Percentiles rank a stretch among this genome's conserved stretches.
phyloP scores from a whole-genome alignment of 2,329 filamentous ascomycete genomes.

The Fusarium multiceps region DNA sequence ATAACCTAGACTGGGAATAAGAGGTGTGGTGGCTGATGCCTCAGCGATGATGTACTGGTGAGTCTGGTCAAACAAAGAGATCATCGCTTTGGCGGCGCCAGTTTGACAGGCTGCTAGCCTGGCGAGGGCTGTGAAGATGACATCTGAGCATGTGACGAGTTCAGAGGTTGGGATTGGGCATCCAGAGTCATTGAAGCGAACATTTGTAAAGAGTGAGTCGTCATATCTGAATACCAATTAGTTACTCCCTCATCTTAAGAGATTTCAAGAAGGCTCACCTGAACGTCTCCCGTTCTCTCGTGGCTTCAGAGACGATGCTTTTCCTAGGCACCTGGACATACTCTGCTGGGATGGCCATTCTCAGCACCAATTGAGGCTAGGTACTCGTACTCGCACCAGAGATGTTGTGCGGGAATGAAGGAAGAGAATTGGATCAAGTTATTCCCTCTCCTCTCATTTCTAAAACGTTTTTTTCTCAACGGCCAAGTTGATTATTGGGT shows the following conservation, averaged over 20 bases:
- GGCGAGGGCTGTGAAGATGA: conserved; percentile 59
- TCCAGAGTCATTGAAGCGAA: conserved; percentile 43
- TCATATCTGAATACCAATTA: conserved; percentile 12
- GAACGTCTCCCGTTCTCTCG: conserved; percentile 49
- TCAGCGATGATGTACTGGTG: conserved; percentile 65
- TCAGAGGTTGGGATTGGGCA: conserved; percentile 38
- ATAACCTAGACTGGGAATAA: conserved; percentile 43
- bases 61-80: conserved; percentile 63
- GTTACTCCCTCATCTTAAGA: not conserved
- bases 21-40: conserved; percentile 56
- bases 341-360: conserved; percentile 6
- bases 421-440: not conserved
- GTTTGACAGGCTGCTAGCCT: conserved; percentile 60
- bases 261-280: conserved; percentile 33
- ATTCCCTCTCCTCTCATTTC: not conserved
- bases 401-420: not conserved
- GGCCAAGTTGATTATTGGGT: not conserved
- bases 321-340: conserved; percentile 18
- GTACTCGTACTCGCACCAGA: not conserved
- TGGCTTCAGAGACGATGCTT: conserved; percentile 40
- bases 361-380: not conserved
- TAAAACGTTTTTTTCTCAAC: conserved; percentile 2
- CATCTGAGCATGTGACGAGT: conserved; percentile 49
- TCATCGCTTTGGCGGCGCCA: conserved; percentile 54
- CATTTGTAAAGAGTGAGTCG: conserved; percentile 20